Conservation (phyloP, 2,329 filamentous ascomycete genomes). For the Tolypocladium endophyticum region DNA sequence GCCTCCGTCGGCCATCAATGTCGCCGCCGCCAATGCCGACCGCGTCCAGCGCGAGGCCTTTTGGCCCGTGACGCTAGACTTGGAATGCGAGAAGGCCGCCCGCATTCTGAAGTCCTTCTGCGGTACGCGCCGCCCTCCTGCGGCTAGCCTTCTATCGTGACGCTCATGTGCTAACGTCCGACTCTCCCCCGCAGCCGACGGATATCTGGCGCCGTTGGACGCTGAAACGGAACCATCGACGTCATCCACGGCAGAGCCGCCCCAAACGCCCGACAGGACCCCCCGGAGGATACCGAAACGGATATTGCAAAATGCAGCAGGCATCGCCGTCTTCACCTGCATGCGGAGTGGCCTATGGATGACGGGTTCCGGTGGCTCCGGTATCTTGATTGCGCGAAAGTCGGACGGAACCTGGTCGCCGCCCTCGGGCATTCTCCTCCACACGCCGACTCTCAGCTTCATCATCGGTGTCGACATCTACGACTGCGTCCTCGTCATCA, state of each 20-base stretch:
- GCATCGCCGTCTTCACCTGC: slow-evolving; percentile 86
- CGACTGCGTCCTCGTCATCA: slow-evolving; percentile 89
- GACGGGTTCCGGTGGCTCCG: slow-evolving; percentile 82
- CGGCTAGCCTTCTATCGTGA: background rate
- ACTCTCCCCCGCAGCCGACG: slow-evolving; percentile 33
- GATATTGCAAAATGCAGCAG: slow-evolving; percentile 82
- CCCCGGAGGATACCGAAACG: slow-evolving; percentile 75
- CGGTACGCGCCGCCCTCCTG: slow-evolving; percentile 36
- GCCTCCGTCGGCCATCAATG: slow-evolving; percentile 21
- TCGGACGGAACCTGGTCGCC: slow-evolving; percentile 86
- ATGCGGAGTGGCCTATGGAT: slow-evolving; percentile 92
- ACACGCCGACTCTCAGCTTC: slow-evolving; percentile 82
- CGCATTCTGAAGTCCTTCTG: slow-evolving; percentile 85
- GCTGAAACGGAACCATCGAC: slow-evolving; percentile 7
- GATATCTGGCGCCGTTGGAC: slow-evolving; percentile 39
- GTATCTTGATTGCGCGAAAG: slow-evolving; percentile 73
- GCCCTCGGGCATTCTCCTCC: slow-evolving; percentile 81
- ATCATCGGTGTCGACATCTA: slow-evolving; percentile 90
- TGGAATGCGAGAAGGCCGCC: slow-evolving; percentile 85
- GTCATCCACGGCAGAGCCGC: slow-evolving; percentile 18
- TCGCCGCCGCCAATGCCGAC: slow-evolving; percentile 19
- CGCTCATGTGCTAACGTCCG: background rate
- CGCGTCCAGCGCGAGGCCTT: slow-evolving; percentile 52
- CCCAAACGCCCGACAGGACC: slow-evolving; percentile 43
- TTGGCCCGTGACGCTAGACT: slow-evolving; percentile 77